These are phyloP conservation scores for Pseudogymnoascus sp. DNA, from an alignment of 2,329 filamentous ascomycete genomes.

Conservation along the genomic window DNA sequence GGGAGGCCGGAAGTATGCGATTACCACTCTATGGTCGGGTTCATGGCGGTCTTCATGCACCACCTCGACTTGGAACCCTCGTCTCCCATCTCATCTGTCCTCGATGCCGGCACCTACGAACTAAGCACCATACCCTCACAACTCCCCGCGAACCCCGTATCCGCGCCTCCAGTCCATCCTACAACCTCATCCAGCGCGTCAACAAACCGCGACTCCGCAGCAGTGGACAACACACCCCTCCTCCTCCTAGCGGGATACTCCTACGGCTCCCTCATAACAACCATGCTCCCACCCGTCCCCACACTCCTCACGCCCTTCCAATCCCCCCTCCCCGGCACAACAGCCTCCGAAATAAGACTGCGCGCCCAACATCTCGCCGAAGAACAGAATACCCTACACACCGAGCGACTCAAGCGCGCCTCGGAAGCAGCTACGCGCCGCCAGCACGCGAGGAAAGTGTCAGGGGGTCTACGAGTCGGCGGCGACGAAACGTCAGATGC, in stretches of 20 bases:
- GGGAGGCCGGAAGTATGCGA: conserved; percentile 72
- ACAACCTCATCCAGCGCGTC: not conserved
- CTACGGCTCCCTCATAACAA: conserved; percentile 78
- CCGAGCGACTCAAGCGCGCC: conserved; percentile 5
- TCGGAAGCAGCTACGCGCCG: conserved; percentile 12
- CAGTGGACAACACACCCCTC: conserved; percentile 22
- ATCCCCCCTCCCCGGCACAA: conserved; percentile 42
- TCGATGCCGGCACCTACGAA: conserved; percentile 16
- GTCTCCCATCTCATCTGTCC: conserved; percentile 12
- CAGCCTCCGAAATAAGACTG: conserved; percentile 59
- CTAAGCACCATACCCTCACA: conserved; percentile 22
- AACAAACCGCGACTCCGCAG: not conserved
- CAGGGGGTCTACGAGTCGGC: conserved; percentile 23
- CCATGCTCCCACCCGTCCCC: conserved; percentile 53
- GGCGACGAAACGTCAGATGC: conserved; percentile 25
- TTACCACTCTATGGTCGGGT: conserved; percentile 74
- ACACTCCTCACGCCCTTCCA: conserved; percentile 52
- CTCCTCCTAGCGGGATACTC: conserved; percentile 74
- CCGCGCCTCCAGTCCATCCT: not conserved
- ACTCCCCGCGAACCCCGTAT: conserved; percentile 1
- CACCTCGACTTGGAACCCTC: not conserved
- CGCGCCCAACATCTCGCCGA: conserved; percentile 60
- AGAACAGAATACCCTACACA: conserved; percentile 39
- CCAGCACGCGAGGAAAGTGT: conserved; percentile 15
- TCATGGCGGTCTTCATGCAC: conserved; percentile 66